phyloP scores from a whole-genome alignment of 2,329 filamentous ascomycete genomes.

The Penicillium sp. region DNA sequence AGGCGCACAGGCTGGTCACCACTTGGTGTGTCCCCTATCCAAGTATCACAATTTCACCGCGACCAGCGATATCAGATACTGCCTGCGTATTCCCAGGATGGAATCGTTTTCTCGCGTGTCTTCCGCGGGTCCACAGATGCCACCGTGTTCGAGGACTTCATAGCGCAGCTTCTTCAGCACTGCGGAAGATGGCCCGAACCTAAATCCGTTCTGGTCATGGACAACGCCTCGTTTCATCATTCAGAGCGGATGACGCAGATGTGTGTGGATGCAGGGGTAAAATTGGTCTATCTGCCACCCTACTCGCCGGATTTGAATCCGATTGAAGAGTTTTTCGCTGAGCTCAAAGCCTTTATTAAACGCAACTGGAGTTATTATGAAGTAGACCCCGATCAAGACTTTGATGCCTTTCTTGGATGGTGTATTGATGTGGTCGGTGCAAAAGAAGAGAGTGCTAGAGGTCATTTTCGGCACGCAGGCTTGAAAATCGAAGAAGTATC shows the following conservation, averaged over 20 bases:
- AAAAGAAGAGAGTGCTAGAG: no score
- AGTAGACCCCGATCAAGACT: neutral
- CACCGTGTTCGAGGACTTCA: neutral
- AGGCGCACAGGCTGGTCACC: neutral
- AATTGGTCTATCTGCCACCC: no score
- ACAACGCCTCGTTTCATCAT: no score
- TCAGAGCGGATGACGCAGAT: no score
- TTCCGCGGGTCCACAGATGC: neutral
- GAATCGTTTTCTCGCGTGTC: neutral
- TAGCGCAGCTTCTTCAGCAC: neutral
- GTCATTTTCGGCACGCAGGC: neutral
- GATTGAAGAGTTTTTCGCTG: neutral
- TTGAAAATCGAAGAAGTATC: no score
- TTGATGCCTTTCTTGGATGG: neutral
- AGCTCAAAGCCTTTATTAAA: neutral
- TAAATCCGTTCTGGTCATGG: neutral
- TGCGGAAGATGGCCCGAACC: neutral
- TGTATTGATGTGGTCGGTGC: no score
- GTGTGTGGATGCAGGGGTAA: no score
- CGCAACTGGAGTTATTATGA: neutral
- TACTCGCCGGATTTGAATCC: no score
- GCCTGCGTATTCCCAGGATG: neutral
- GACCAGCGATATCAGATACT: neutral
- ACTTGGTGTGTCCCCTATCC: neutral
- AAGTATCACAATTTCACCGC: neutral